Percentiles rank a stretch among this genome's conserved stretches.
phyloP scores from a whole-genome alignment of 1,284 basidiomycete species.

The Microbotryum silenes-acaulis region DNA sequence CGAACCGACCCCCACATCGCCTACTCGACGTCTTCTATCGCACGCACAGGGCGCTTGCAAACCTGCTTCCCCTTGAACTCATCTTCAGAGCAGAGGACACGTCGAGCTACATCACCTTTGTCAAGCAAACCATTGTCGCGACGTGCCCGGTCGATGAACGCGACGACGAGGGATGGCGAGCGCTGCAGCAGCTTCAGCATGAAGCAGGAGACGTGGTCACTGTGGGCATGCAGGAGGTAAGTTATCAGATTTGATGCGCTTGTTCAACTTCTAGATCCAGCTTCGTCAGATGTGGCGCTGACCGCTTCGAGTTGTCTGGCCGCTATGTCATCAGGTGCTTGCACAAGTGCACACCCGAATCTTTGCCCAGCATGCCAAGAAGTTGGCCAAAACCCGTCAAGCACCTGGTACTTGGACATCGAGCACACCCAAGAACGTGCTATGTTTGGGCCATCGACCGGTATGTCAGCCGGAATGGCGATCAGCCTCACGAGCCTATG shows the following conservation, averaged over 20 bases:
- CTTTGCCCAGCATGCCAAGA: constrained; percentile 11
- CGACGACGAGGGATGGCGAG: not conserved
- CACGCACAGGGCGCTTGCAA: not conserved
- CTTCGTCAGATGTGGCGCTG: not conserved
- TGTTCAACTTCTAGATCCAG: not conserved
- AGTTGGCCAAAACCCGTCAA: not conserved
- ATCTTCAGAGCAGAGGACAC: constrained; percentile 3
- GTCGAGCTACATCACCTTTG: constrained; percentile 1
- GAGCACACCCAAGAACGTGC: constrained; percentile 46
- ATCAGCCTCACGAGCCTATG: not conserved
- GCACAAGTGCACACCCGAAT: constrained; percentile 18
- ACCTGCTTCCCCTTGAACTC: not conserved
- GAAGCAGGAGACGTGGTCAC: not conserved
- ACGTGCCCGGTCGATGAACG: not conserved
- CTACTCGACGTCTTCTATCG: constrained; percentile 5
- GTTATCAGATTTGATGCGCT: not conserved
- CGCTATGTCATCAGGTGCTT: constrained; percentile 14
- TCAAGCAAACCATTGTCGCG: constrained; percentile 11
- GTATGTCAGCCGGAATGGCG: constrained; percentile 41
- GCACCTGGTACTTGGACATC: constrained; percentile 5
- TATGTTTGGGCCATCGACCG: constrained; percentile 58
- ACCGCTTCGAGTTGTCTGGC: not conserved
- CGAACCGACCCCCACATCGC: no score
- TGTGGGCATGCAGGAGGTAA: constrained; percentile 20
- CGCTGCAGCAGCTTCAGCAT: not conserved